A percentile compares a stretch with the other conserved stretches of the same genome.
Evolutionary conservation across 306 rosid species (phyloP).

Genomic region (Trifolium subterraneum): DNA sequence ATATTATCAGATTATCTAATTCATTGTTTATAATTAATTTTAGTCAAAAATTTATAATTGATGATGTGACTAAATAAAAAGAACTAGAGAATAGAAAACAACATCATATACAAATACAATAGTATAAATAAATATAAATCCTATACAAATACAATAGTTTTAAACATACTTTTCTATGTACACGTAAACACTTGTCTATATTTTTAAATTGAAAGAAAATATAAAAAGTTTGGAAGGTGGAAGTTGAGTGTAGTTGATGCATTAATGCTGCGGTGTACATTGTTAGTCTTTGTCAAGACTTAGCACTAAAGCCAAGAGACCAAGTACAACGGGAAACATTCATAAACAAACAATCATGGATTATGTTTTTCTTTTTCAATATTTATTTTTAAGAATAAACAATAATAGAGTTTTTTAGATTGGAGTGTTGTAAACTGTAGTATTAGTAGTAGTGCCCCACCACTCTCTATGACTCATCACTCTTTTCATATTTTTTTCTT

Average conservation of each 20-base stretch:
- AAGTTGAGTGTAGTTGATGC: too few relatives aligned
- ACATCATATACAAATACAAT: too few relatives aligned
- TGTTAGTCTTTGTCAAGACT: conserved; percentile 37
- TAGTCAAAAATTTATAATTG: too few relatives aligned
- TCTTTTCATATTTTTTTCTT: background rate
- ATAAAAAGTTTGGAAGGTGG: conserved; percentile 37
- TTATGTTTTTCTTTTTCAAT: background rate
- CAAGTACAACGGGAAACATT: conserved; percentile 28
- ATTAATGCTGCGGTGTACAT: too few relatives aligned
- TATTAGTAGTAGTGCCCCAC: background rate
- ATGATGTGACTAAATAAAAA: too few relatives aligned
- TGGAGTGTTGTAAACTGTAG: background rate
- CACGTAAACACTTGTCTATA: too few relatives aligned
- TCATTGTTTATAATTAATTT: too few relatives aligned
- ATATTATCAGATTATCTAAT: too few relatives aligned
- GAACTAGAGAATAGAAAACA: too few relatives aligned
- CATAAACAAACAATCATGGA: background rate
- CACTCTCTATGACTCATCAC: conserved; percentile 33
- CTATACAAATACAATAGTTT: too few relatives aligned
- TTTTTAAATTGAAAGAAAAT: background rate
- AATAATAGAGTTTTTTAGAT: conserved; percentile 11
- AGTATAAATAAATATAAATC: too few relatives aligned
- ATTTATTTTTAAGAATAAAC: background rate
- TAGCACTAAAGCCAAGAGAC: conserved; percentile 42
- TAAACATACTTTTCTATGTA: too few relatives aligned